Conservation (phyloP, 225 moss, liverwort and hornwort genomes). For the Neckera pumila region DNA sequence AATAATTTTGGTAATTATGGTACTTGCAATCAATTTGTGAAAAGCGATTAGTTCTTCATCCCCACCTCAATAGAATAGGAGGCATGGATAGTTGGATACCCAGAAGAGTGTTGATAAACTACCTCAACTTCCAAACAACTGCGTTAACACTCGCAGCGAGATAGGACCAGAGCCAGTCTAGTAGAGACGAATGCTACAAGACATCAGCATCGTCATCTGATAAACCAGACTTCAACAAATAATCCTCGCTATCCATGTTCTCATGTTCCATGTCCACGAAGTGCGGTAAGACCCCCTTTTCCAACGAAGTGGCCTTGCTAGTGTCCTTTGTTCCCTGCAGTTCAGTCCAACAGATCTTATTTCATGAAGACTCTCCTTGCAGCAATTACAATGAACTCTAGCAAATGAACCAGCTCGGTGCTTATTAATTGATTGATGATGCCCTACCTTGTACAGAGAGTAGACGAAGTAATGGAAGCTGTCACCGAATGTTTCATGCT, state of each 20-base stretch:
- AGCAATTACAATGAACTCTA: not conserved
- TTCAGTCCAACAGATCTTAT: not conserved
- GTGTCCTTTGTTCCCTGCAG: slow-evolving; percentile 52
- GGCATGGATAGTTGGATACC: not conserved
- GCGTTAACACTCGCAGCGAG: not conserved
- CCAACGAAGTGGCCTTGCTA: not conserved
- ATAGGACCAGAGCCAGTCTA: not conserved
- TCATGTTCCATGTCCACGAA: slow-evolving; percentile 63
- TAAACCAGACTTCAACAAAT: slow-evolving; percentile 46
- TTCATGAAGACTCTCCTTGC: not conserved
- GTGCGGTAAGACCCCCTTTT: not conserved
- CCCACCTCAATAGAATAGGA: not conserved
- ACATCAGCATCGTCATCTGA: slow-evolving; percentile 16
- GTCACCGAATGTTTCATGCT: slow-evolving; percentile 67
- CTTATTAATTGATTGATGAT: not conserved
- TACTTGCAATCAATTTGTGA: not conserved
- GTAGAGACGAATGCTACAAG: not conserved
- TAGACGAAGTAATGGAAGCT: slow-evolving; percentile 91
- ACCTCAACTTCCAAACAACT: not conserved
- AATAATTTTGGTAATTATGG: not conserved
- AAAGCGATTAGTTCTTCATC: not conserved
- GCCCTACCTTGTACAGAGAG: slow-evolving; percentile 58
- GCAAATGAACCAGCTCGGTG: not conserved
- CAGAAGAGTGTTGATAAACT: not conserved
- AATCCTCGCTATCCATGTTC: slow-evolving; percentile 80